Percentiles rank a stretch among this genome's conserved stretches.
Conservation (phyloP, 2,329 filamentous ascomycete species). For the Alternaria hordeiaustralica region DNA sequence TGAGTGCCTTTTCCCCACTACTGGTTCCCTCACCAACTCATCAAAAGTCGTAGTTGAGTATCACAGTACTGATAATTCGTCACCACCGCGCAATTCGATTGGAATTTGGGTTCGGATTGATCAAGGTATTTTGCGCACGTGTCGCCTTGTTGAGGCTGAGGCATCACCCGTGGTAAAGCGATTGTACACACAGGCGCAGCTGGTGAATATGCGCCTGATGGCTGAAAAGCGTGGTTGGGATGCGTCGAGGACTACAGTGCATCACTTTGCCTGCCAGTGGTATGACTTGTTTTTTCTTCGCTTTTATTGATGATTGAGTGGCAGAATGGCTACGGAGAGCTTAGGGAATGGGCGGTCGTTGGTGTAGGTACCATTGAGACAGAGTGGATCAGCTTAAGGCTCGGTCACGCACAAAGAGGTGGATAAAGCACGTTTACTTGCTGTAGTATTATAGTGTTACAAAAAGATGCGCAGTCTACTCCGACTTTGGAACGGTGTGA, state of each 20-base stretch:
- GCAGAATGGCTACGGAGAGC: background rate
- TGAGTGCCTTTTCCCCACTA: background rate
- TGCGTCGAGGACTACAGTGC: background rate
- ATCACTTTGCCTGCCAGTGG: background rate
- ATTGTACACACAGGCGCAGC: background rate
- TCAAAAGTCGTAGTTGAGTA: background rate
- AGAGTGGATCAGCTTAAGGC: background rate
- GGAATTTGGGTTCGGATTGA: background rate
- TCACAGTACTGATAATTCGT: background rate
- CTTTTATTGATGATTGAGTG: background rate
- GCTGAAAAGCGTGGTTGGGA: background rate
- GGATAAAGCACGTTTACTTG: background rate
- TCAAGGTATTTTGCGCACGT: background rate
- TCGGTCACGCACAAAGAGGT: background rate
- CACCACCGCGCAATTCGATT: background rate
- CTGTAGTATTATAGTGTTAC: background rate
- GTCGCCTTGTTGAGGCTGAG: background rate
- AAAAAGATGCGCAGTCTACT: background rate
- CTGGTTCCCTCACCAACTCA: background rate
- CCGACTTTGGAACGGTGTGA: background rate
- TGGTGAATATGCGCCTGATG: background rate
- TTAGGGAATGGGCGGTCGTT: background rate
- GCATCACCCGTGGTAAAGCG: background rate
- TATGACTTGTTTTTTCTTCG: background rate
- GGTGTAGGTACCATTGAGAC: background rate